phyloP scores from a whole-genome alignment of 305 asterid species.

The Lippia alba region DNA sequence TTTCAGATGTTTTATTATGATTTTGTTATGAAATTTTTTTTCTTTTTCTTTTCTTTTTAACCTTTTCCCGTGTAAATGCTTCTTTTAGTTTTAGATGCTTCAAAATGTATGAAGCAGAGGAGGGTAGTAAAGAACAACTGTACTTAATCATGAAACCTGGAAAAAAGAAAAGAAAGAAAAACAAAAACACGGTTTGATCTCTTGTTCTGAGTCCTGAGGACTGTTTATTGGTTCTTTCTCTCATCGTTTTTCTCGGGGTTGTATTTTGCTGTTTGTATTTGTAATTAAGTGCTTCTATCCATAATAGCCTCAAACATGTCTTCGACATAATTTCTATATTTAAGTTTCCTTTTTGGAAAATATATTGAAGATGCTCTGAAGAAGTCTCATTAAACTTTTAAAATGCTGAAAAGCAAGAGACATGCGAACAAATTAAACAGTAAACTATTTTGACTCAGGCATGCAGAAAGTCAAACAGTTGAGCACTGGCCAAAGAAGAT shows the following conservation, averaged over 20 bases:
- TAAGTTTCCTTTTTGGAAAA: background rate
- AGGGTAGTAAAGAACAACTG: slow-evolving; percentile 5
- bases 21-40: background rate
- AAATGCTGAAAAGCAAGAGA: slow-evolving; percentile 3
- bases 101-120: slow-evolving; percentile 31
- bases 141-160: background rate
- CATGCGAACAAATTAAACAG: slow-evolving; percentile 14
- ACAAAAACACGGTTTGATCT: background rate
- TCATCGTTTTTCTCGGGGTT: background rate
- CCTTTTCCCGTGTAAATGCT: slow-evolving; percentile 12
- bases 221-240: background rate
- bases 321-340: background rate
- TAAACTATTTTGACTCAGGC: background rate
- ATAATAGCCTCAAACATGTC: background rate
- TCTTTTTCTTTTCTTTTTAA: background rate
- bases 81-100: slow-evolving; percentile 24
- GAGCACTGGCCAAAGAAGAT: background rate
- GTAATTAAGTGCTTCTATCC: background rate
- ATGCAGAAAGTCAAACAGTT: background rate
- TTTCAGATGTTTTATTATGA: background rate
- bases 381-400: background rate
- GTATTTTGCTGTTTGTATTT: background rate
- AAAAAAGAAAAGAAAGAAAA: background rate
- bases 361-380: background rate
- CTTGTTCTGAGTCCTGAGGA: background rate